Evolutionary conservation across 2,329 filamentous ascomycete species (phyloP), one percentile per base, ranked within the genome.

Genomic region (Hymenoscyphus fructigenus): DNA sequence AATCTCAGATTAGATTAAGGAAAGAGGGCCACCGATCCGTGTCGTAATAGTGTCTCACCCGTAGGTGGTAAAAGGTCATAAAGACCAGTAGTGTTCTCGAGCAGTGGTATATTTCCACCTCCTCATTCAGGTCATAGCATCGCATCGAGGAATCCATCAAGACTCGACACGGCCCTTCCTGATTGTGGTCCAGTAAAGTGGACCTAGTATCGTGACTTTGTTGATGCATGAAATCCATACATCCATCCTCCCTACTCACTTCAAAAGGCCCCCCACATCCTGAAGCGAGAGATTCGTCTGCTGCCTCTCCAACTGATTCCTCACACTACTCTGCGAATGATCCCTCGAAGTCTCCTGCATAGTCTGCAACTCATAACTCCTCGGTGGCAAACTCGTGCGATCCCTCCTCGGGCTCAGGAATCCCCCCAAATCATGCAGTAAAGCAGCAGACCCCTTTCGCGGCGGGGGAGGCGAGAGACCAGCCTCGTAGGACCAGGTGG

Each of bases 361-460:
- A 0, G 71, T 72, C 59, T 75, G 69, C 12, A 75, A 59, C 53
- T 75, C 73, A 57, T 70, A 72, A 4, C 67, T 67, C 50, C 69
- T 63, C 2, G 65, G 60, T 28, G 57, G 38, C 23, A 63, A 61
- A 26, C 12, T 12, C 5, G 41, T 55, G 3, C 61, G 28, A 38
- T 58, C 68, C 63, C 23, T 74, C 68, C 68, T 73, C 67, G 84
- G 81, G 2, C 76, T 78, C 5, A 88, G 73, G 17, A 87, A 76
- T 0, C 83, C 85, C 9, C 84, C 82, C 0, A 88, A 73, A 68
- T 88, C 86, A 67, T 86, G 84, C 5, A 88, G 75, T n/a, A 88
- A 71, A 0, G 84, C 82, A 0, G 83, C 80, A 1, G 85, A 88
- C 2, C 86, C 86, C 55, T 84, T 77, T 6, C 83, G 79, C 0